Evolutionary conservation across 305 asterid species (phyloP).

Genomic region (Fraxinus ornus): DNA sequence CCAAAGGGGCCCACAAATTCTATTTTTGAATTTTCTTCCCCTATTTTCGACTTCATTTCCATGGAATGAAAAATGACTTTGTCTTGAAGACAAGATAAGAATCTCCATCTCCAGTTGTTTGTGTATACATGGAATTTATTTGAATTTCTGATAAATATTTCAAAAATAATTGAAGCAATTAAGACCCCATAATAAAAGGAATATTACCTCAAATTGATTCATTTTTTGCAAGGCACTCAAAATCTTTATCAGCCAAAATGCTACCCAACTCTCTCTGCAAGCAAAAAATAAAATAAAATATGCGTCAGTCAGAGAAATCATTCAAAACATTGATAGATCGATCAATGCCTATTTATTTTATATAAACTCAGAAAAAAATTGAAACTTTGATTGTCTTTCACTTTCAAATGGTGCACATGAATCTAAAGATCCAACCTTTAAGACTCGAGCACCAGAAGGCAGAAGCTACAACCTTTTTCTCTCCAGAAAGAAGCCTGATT

Average conservation of each 20-base stretch:
- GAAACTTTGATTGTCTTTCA: background rate
- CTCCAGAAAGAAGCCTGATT: slow-evolving; percentile 31
- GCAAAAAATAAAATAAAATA: slow-evolving; percentile 23
- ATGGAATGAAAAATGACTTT: background rate
- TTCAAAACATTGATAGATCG: slow-evolving; percentile 23
- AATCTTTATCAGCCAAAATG: slow-evolving; percentile 20
- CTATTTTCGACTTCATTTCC: background rate
- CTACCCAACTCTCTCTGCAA: slow-evolving; percentile 50
- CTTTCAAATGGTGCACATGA: background rate
- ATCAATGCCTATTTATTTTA: slow-evolving; percentile 6
- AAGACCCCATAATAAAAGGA: background rate
- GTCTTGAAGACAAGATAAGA: background rate
- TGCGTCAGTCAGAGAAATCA: slow-evolving; percentile 23
- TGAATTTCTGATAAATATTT: slow-evolving; percentile 8
- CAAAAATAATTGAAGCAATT: background rate
- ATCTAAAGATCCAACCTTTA: slow-evolving; percentile 42
- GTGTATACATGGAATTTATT: slow-evolving; percentile 6
- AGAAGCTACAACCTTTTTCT: slow-evolving; percentile 26
- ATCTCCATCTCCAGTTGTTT: background rate
- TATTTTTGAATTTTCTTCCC: background rate
- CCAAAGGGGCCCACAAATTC: background rate
- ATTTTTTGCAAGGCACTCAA: slow-evolving; percentile 56
- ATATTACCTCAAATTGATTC: slow-evolving; percentile 47
- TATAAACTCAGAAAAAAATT: background rate
- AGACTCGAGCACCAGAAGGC: slow-evolving; percentile 8